Conservation (phyloP, 768 basidiomycete species). For the Lactarius sanguifluus region DNA sequence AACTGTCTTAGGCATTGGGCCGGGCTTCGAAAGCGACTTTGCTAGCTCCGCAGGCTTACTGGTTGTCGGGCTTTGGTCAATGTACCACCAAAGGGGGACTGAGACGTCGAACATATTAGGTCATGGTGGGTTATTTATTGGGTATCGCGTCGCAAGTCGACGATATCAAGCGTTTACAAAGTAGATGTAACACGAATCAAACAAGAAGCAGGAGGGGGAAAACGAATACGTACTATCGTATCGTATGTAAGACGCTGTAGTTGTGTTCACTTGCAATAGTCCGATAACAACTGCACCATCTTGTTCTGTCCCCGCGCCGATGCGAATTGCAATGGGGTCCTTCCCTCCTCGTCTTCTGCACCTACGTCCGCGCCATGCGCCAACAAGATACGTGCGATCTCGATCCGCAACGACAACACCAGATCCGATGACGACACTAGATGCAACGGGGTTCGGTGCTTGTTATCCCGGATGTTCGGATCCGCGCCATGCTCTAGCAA, state of each 20-base stretch:
- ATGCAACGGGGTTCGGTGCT: background rate
- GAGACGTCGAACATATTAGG: too few relatives aligned
- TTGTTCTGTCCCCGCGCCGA: background rate
- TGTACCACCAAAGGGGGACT: too few relatives aligned
- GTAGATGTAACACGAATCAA: background rate
- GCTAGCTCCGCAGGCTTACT: too few relatives aligned
- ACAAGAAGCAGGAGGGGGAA: too few relatives aligned
- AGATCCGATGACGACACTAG: too few relatives aligned
- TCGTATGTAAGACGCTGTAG: background rate
- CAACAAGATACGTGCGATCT: background rate
- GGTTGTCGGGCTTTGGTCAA: too few relatives aligned
- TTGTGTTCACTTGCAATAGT: background rate
- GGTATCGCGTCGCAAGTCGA: background rate
- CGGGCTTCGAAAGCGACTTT: too few relatives aligned
- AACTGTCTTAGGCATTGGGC: constrained; percentile 37
- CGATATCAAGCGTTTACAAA: too few relatives aligned
- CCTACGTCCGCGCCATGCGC: background rate
- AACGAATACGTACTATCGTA: background rate
- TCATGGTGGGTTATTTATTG: too few relatives aligned
- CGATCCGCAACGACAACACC: background rate
- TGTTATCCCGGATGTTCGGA: background rate
- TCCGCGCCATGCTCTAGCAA: background rate
- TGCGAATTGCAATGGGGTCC: background rate
- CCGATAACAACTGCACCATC: background rate
- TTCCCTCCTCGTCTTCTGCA: background rate